Percentiles rank a stretch among this genome's conserved stretches.
Conservation (phyloP, 2,329 filamentous ascomycete species). For the Cordyceps fumosorosea region DNA sequence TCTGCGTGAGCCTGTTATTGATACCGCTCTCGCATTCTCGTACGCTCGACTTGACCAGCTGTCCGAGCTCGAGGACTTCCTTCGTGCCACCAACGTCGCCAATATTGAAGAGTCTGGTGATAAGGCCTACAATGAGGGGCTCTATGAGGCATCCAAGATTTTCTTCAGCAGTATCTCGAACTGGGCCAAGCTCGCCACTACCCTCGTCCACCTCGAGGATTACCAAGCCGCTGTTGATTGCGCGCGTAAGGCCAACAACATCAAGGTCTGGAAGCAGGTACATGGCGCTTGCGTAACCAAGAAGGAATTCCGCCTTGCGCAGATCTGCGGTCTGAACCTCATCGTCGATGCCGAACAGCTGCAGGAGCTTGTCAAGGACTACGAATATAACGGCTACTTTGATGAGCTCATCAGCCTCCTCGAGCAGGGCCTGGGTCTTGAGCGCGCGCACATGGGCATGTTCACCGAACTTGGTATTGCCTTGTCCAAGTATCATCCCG, state of each 20-base stretch:
- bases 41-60: slow-evolving; percentile 90
- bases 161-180: slow-evolving; percentile 98
- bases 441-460: slow-evolving; percentile 92
- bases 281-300: slow-evolving; percentile 93
- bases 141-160: slow-evolving; percentile 95
- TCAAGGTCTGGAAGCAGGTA: slow-evolving; percentile 99
- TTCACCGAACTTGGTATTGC: slow-evolving; percentile 92
- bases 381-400: slow-evolving; percentile 95
- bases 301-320: slow-evolving; percentile 97
- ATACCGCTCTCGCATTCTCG: slow-evolving; percentile 89
- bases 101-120: slow-evolving; percentile 96
- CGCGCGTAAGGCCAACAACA: slow-evolving; percentile 96
- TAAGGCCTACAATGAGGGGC: slow-evolving; percentile 92
- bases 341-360: slow-evolving; percentile 97
- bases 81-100: slow-evolving; percentile 86
- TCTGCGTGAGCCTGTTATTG: slow-evolving; percentile 84
- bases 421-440: slow-evolving; percentile 89
- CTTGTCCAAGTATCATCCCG: slow-evolving; percentile 88
- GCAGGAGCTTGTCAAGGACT: slow-evolving; percentile 87
- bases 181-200: slow-evolving; percentile 98
- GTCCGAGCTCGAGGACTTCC: slow-evolving; percentile 89
- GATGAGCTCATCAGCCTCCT: slow-evolving; percentile 93
- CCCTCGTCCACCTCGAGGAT: slow-evolving; percentile 90
- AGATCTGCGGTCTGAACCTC: slow-evolving; percentile 97
- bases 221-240: slow-evolving; percentile 98